Percentiles rank a stretch among this genome's conserved stretches.
Evolutionary conservation across 2,329 filamentous ascomycete species (phyloP).

Genomic region (Microcyclospora tardicrescens): DNA sequence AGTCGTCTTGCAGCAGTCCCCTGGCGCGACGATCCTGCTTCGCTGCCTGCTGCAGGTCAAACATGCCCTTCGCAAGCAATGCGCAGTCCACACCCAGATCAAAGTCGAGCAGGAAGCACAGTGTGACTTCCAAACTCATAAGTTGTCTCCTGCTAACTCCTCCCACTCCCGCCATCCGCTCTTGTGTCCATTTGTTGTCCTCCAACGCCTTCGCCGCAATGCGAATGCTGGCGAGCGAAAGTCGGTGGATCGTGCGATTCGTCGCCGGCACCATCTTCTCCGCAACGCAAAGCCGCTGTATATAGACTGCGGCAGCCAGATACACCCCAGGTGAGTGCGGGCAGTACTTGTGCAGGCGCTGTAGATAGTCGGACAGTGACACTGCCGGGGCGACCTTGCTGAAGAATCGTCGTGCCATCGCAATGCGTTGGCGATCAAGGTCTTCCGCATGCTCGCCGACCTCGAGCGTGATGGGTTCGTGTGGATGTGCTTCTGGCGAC

Average conservation of each 20-base stretch:
- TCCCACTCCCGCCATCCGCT: slow-evolving; percentile 72
- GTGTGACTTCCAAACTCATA: slow-evolving; percentile 69
- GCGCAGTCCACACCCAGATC: slow-evolving; percentile 41
- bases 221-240: slow-evolving; percentile 69
- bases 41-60: slow-evolving; percentile 21
- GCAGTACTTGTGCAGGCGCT: slow-evolving; percentile 78
- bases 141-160: slow-evolving; percentile 75
- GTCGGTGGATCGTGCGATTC: slow-evolving; percentile 68
- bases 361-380: slow-evolving; percentile 68
- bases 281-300: slow-evolving; percentile 65
- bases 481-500: slow-evolving; percentile 37
- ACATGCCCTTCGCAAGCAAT: slow-evolving; percentile 22
- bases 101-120: slow-evolving; percentile 59
- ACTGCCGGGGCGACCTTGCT: slow-evolving; percentile 78
- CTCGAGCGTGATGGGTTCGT: slow-evolving; percentile 34
- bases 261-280: slow-evolving; percentile 68
- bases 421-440: slow-evolving; percentile 64
- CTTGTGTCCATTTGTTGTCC: slow-evolving; percentile 76
- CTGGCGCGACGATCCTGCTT: slow-evolving; percentile 14
- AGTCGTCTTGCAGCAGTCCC: slow-evolving; percentile 16
- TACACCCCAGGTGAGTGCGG: slow-evolving; percentile 91
- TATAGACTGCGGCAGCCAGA: slow-evolving; percentile 76
- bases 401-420: slow-evolving; percentile 86
- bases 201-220: slow-evolving; percentile 94
- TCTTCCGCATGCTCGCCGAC: slow-evolving; percentile 56